A percentile compares a stretch with the other conserved stretches of the same genome.
These are phyloP conservation scores for Phytopythium chamaehyphon DNA, from an alignment of 352 stramenopile genomes.

Conservation along the genomic window DNA sequence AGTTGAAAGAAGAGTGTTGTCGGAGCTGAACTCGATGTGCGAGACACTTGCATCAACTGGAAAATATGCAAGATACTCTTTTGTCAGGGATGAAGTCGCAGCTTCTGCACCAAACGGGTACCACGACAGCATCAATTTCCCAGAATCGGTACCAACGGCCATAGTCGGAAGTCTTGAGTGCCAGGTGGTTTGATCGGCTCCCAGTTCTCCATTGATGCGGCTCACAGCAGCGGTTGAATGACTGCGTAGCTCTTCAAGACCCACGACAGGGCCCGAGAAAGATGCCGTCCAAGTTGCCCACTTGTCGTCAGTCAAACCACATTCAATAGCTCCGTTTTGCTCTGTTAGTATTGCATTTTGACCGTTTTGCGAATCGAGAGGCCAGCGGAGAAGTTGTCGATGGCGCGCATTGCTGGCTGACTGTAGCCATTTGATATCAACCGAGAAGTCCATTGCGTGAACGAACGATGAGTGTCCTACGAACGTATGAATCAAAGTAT, in stretches of 20 bases:
- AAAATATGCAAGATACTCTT: conserved; percentile 54
- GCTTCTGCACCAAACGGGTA: conserved; percentile 55
- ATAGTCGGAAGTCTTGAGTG: conserved; percentile 47
- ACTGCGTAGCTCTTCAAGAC: conserved; percentile 34
- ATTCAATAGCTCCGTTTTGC: conserved; percentile 5
- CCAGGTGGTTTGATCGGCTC: conserved; percentile 18
- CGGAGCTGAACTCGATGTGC: conserved; percentile 41
- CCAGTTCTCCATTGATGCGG: conserved; percentile 30
- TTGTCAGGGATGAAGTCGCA: conserved; percentile 30
- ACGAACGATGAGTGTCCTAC: conserved; percentile 62
- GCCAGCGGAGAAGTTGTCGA: conserved; percentile 69
- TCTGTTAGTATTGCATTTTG: background rate
- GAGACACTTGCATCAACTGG: conserved; percentile 34
- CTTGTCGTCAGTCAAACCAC: conserved; percentile 27
- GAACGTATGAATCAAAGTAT: conserved; percentile 52
- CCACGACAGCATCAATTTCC: conserved; percentile 57
- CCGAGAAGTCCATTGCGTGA: conserved; percentile 62
- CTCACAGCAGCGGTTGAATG: conserved; percentile 25
- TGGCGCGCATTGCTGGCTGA: conserved; percentile 50
- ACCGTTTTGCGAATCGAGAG: conserved; percentile 17
- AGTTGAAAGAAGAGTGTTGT: conserved; percentile 57
- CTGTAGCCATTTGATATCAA: conserved; percentile 55
- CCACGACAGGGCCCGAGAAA: conserved; percentile 49
- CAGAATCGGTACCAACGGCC: conserved; percentile 38
- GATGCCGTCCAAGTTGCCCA: conserved; percentile 53